Conservation (phyloP, 768 basidiomycete species). For the Leccinum aurantiacum region DNA sequence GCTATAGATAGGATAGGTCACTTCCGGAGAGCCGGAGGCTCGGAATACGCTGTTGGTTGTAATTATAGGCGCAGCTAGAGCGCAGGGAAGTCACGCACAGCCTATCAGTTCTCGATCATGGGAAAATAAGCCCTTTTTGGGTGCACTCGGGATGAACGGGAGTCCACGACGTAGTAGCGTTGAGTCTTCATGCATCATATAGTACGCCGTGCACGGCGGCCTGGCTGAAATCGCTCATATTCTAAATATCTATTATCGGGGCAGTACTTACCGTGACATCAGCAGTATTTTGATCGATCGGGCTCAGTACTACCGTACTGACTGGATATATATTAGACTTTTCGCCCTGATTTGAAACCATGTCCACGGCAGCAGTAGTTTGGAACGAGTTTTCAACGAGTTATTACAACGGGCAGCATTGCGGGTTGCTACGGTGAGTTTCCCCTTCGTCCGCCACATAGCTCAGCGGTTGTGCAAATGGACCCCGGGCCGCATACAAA, state of each 20-base stretch:
- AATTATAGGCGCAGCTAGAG: no score
- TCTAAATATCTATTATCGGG: not conserved
- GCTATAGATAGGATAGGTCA: not conserved
- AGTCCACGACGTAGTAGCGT: not conserved
- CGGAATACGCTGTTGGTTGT: not conserved
- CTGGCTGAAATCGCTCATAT: no score
- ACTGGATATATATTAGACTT: not conserved
- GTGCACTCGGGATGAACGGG: constrained; percentile 6
- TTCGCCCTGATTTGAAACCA: not conserved
- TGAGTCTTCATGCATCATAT: no score
- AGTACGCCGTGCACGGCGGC: no score
- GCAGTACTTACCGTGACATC: not conserved
- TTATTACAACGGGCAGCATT: no score
- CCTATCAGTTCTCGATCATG: not conserved
- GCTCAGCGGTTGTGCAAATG: not conserved
- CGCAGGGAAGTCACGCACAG: no score
- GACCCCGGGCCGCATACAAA: not conserved
- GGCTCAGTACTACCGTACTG: not conserved
- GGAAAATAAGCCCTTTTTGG: not conserved
- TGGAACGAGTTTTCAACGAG: not conserved
- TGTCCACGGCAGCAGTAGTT: not conserved
- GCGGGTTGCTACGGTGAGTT: not conserved
- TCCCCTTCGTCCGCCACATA: no score
- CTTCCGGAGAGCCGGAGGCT: not conserved
- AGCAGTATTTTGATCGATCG: not conserved